A percentile compares a stretch with the other conserved stretches of the same genome.
Conservation (phyloP, 441 rosid species). For the Aleurites moluccanus region DNA sequence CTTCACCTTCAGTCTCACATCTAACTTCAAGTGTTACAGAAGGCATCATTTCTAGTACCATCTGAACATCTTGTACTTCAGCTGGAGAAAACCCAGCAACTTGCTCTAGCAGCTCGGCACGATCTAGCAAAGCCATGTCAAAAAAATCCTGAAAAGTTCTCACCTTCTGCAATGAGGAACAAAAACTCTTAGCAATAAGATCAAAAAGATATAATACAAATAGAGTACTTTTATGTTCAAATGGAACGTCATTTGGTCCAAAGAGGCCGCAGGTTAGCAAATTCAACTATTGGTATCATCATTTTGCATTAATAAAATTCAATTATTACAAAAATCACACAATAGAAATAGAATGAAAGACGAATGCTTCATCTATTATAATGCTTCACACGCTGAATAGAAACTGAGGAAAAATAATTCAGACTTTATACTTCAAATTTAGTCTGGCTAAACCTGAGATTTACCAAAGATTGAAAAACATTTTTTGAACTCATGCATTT, state of each 20-base stretch:
- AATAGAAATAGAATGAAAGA: neutral
- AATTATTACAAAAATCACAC: neutral
- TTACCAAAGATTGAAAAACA: neutral
- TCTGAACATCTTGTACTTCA: slow-evolving; percentile 75
- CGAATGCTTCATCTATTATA: neutral
- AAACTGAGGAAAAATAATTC: neutral
- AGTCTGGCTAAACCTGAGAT: neutral
- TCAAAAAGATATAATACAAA: slow-evolving; percentile 12
- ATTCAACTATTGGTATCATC: neutral
- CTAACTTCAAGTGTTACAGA: slow-evolving; percentile 73
- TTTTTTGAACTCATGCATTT: neutral
- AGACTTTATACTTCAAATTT: neutral
- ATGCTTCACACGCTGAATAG: slow-evolving; percentile 1
- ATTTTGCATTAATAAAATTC: neutral
- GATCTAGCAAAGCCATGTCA: slow-evolving; percentile 67
- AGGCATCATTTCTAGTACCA: slow-evolving; percentile 93
- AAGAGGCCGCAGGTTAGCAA: neutral
- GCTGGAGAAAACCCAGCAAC: slow-evolving; percentile 69
- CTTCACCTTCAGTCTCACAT: slow-evolving; percentile 97
- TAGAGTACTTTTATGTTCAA: neutral
- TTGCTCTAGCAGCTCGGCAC: slow-evolving; percentile 72
- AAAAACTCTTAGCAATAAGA: slow-evolving; percentile 5
- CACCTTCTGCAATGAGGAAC: slow-evolving; percentile 68
- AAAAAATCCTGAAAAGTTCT: slow-evolving; percentile 78
- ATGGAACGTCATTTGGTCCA: neutral